Conservation (phyloP, 768 basidiomycete genomes). For the Hemileccinum impolitum region DNA sequence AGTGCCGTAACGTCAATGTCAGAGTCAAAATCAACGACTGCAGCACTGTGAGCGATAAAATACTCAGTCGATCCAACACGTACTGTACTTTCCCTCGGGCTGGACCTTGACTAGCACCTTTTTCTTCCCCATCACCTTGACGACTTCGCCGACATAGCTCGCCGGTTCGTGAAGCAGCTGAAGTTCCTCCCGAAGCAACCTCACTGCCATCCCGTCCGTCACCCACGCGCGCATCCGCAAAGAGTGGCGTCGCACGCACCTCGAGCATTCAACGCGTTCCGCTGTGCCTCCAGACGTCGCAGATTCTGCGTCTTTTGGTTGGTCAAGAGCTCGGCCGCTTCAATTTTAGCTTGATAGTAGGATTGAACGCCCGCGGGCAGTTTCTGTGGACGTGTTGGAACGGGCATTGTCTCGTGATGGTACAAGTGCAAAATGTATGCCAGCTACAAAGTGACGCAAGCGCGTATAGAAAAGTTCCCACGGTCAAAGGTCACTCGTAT, state of each 20-base stretch:
- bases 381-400: conserved; percentile 30
- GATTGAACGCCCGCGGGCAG: conserved; percentile 72
- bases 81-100: conserved; percentile 98
- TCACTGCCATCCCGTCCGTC: conserved; percentile 47
- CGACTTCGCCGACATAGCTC: conserved; percentile 95
- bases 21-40: conserved; percentile 91
- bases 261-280: conserved; percentile 95
- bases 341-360: conserved; percentile 96
- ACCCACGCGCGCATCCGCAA: background rate
- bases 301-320: conserved; percentile 97
- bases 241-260: conserved; percentile 44
- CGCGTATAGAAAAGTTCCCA: conserved; percentile 3
- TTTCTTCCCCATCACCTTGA: conserved; percentile 99
- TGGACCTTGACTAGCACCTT: conserved; percentile 98
- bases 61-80: conserved; percentile 29
- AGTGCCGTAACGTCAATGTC: conserved; percentile 80
- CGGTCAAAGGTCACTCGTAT: no score
- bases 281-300: conserved; percentile 90
- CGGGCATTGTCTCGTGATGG: conserved; percentile 34
- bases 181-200: conserved; percentile 87
- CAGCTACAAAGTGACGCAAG: conserved; percentile 12
- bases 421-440: background rate
- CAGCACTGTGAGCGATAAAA: background rate
- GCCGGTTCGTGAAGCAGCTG: conserved; percentile 93
- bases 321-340: conserved; percentile 86